Evolutionary conservation across 768 basidiomycete species (phyloP).

Genomic region (Melanogaster broomeanus): DNA sequence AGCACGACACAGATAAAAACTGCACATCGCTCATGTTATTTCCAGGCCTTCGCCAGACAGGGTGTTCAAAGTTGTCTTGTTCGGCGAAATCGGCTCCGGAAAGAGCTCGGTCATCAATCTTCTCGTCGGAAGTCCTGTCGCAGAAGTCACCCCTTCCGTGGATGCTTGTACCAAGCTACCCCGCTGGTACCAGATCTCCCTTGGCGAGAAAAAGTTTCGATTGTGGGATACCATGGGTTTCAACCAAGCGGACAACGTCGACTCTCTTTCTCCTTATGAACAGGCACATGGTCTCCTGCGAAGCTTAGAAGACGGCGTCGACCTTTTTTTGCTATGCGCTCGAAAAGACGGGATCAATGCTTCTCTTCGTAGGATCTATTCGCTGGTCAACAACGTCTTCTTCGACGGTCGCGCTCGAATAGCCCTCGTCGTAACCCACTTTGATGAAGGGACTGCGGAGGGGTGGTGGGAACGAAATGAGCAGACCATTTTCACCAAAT

Average conservation of each 20-base stretch:
- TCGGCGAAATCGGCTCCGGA: slow-evolving; percentile 31
- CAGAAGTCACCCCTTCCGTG: slow-evolving; percentile 30
- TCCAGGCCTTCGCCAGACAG: slow-evolving; percentile 7
- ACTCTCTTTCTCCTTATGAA: slow-evolving; percentile 24
- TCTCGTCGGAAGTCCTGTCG: slow-evolving; percentile 25
- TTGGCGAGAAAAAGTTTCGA: slow-evolving; percentile 22
- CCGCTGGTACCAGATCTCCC: slow-evolving; percentile 19
- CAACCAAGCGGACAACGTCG: slow-evolving; percentile 20
- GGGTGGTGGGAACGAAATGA: slow-evolving; percentile 43
- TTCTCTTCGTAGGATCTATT: slow-evolving; percentile 37
- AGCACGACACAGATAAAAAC: slow-evolving; percentile 6
- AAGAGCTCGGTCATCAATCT: slow-evolving; percentile 34
- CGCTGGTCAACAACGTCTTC: slow-evolving; percentile 39
- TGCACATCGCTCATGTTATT: slow-evolving; percentile 2
- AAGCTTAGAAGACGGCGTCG: slow-evolving; percentile 35
- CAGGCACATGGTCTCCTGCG: slow-evolving; percentile 36
- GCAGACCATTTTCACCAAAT: slow-evolving; percentile 15
- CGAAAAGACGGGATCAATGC: slow-evolving; percentile 40
- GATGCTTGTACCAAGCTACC: slow-evolving; percentile 36
- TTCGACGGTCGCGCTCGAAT: slow-evolving; percentile 37
- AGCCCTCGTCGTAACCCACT: slow-evolving; percentile 40
- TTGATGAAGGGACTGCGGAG: slow-evolving; percentile 30
- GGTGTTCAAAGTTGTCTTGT: slow-evolving; percentile 24
- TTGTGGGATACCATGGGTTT: slow-evolving; percentile 39
- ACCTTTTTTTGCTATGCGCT: slow-evolving; percentile 41